phyloP scores from a whole-genome alignment of 805 yeast genomes.

The Barnettozyma pratensis region DNA sequence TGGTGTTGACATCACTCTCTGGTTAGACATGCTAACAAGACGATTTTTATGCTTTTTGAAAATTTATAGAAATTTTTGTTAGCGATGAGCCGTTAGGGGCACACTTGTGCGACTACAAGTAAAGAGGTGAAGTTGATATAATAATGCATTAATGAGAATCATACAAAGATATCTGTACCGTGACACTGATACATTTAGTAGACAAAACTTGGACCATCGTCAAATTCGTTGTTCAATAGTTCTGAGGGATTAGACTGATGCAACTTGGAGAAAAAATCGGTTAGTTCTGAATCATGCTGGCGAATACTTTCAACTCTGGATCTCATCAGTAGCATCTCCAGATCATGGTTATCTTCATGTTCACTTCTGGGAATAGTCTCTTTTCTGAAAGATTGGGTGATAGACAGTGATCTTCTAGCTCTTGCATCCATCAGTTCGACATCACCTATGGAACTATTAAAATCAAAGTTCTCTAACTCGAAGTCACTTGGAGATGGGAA shows the following conservation, averaged over 20 bases:
- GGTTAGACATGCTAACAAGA: no score
- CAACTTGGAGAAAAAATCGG: slow-evolving; percentile 1
- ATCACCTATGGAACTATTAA: slow-evolving; percentile 10
- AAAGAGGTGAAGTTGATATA: no score
- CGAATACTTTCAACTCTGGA: slow-evolving; percentile 1
- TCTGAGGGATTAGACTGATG: slow-evolving; percentile 15
- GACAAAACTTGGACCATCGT: slow-evolving; percentile 14
- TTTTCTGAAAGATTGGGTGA: background rate
- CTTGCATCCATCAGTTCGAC: slow-evolving; percentile 6
- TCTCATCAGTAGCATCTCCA: slow-evolving; percentile 5
- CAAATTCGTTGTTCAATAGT: slow-evolving; percentile 7
- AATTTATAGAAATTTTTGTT: background rate
- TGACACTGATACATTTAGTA: background rate
- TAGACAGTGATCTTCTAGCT: background rate
- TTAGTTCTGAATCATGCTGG: background rate
- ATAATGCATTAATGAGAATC: background rate
- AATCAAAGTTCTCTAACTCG: slow-evolving; percentile 7
- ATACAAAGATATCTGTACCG: no score
- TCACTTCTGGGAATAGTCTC: background rate
- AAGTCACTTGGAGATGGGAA: slow-evolving; percentile 5
- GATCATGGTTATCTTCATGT: background rate
- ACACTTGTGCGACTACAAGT: background rate
- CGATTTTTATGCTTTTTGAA: no score
- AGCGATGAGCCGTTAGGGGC: background rate
- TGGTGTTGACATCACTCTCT: no score